phyloP scores from a whole-genome alignment of 1,284 basidiomycete genomes.

The Phellopilus nigrolimitatus region DNA sequence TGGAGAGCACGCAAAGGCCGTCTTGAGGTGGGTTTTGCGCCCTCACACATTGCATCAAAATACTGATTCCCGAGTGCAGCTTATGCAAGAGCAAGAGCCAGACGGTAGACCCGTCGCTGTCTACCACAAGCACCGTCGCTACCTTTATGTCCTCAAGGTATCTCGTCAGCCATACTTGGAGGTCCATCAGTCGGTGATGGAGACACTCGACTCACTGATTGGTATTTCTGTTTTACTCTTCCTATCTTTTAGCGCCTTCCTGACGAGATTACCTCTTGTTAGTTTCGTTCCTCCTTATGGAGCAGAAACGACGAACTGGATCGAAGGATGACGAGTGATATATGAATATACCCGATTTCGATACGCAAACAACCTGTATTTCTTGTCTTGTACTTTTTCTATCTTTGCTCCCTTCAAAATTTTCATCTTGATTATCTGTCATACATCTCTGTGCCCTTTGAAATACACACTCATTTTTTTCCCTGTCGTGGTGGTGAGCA shows the following conservation, averaged over 20 bases:
- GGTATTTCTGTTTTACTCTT: slow-evolving; percentile 24
- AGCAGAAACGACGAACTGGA: slow-evolving; percentile 27
- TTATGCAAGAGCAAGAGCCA: slow-evolving; percentile 28
- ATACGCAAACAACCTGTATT: not conserved
- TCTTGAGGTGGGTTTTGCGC: slow-evolving; percentile 32
- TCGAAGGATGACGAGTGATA: not conserved
- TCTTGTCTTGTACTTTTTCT: not conserved
- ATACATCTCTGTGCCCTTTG: too few species aligned
- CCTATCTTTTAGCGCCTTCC: not conserved
- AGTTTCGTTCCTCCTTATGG: slow-evolving; percentile 32
- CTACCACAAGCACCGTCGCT: slow-evolving; percentile 35
- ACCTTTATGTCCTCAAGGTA: slow-evolving; percentile 33
- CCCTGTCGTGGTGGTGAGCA: too few species aligned
- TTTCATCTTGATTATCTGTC: too few species aligned
- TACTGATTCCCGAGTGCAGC: slow-evolving; percentile 23
- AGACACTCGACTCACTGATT: slow-evolving; percentile 36
- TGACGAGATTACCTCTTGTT: not conserved
- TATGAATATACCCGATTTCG: too few species aligned
- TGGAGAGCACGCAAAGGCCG: slow-evolving; percentile 28
- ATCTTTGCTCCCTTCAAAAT: too few species aligned
- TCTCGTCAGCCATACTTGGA: slow-evolving; percentile 37
- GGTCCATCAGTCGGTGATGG: slow-evolving; percentile 31
- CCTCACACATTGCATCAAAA: too few species aligned
- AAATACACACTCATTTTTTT: too few species aligned
- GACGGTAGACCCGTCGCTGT: slow-evolving; percentile 31